Evolutionary conservation across 108 stramenopile species (phyloP).

Genomic region (Heterococcus sp.): DNA sequence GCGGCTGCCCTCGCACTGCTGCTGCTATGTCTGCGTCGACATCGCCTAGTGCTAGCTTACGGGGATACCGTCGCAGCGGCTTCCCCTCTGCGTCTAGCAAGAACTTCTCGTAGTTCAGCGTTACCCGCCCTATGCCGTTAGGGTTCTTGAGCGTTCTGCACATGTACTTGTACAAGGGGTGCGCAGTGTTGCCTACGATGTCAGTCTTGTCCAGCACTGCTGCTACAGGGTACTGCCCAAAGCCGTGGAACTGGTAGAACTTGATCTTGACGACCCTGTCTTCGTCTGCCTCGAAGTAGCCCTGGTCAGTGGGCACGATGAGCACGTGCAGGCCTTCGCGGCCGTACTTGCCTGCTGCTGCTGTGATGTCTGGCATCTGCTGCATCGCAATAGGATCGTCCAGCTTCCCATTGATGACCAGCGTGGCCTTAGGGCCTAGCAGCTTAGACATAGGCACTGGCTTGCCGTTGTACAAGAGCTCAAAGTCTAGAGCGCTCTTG

Average conservation of each 20-base stretch:
- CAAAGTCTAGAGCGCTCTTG: slow-evolving; percentile 10
- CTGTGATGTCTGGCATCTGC: slow-evolving; percentile 21
- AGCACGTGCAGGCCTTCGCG: slow-evolving; percentile 29
- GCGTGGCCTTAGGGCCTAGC: slow-evolving; percentile 36
- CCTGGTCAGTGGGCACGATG: slow-evolving; percentile 45
- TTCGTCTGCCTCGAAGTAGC: slow-evolving; percentile 59
- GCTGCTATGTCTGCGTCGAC: slow-evolving; percentile 49
- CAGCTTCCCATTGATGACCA: slow-evolving; percentile 57
- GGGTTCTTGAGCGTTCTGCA: slow-evolving; percentile 48
- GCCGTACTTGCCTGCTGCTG: slow-evolving; percentile 27
- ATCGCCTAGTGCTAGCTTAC: slow-evolving; percentile 46
- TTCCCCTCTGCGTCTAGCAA: slow-evolving; percentile 47
- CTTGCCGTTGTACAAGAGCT: slow-evolving; percentile 38
- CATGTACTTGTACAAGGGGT: slow-evolving; percentile 53
- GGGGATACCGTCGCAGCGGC: slow-evolving; percentile 50
- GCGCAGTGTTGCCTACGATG: slow-evolving; percentile 49
- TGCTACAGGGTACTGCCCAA: slow-evolving; percentile 52
- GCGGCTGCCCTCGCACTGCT: slow-evolving; percentile 30
- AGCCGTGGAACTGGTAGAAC: slow-evolving; percentile 56
- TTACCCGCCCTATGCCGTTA: slow-evolving; percentile 54
- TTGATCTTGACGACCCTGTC: slow-evolving; percentile 51
- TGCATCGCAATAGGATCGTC: slow-evolving; percentile 51
- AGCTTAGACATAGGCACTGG: slow-evolving; percentile 34
- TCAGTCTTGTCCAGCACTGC: slow-evolving; percentile 60
- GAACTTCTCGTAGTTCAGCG: slow-evolving; percentile 60